Conservation (phyloP, 192 early-diverging fungal genomes). For the Entomortierella beljakovae region DNA sequence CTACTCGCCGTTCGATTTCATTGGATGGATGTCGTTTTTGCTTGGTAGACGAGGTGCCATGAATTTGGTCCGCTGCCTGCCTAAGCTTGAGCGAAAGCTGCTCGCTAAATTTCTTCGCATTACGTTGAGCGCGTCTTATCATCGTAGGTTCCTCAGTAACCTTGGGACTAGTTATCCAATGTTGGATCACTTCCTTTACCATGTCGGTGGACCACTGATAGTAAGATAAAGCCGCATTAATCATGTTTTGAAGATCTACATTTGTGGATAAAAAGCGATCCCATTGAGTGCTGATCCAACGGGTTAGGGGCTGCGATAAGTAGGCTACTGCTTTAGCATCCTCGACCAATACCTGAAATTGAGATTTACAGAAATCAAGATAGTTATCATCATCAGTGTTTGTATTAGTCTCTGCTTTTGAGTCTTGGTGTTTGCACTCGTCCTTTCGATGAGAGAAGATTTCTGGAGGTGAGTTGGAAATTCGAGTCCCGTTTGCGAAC, state of each 20-base stretch:
- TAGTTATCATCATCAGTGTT: conserved; percentile 8
- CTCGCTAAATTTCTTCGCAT: conserved; percentile 16
- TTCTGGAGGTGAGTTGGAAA: conserved; percentile 13
- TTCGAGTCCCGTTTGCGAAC: conserved; percentile 46
- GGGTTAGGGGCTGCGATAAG: background rate
- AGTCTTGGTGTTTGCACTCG: background rate
- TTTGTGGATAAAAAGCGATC: background rate
- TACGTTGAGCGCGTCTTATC: conserved; percentile 14
- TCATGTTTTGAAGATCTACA: background rate
- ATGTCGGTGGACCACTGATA: background rate
- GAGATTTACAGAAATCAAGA: conserved; percentile 9
- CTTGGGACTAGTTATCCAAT: background rate
- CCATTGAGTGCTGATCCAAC: background rate
- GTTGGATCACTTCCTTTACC: background rate
- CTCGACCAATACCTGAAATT: conserved; percentile 5
- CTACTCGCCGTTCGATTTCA: background rate
- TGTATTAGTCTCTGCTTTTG: background rate
- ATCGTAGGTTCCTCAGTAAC: background rate
- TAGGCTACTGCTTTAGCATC: background rate
- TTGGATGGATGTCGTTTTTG: background rate
- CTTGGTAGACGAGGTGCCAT: background rate
- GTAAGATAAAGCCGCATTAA: background rate
- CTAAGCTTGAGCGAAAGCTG: background rate
- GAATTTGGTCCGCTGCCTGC: conserved; percentile 1
- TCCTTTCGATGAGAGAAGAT: conserved; percentile 16